Evolutionary conservation across 768 basidiomycete species (phyloP).

Genomic region (Rhodotorula kratochvilovae): DNA sequence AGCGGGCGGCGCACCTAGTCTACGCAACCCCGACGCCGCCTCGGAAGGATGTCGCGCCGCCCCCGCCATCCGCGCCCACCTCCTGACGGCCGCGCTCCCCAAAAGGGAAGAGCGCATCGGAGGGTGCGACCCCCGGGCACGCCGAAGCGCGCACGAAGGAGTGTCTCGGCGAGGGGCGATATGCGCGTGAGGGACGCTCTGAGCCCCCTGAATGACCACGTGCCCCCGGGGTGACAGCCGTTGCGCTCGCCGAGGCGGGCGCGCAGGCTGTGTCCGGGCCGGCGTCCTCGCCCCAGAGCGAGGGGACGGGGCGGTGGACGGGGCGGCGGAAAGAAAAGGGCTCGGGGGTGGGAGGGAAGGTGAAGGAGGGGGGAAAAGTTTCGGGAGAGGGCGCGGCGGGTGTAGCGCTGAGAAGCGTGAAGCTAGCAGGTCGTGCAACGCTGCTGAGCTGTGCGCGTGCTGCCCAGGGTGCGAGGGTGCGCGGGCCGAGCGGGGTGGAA

Average conservation of each 20-base stretch:
- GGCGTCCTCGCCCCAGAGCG: not conserved
- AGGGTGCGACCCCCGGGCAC: not conserved
- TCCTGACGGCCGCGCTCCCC: not conserved
- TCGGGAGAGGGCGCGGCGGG: not conserved
- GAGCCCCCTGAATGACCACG: slow-evolving; percentile 8
- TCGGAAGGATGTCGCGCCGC: not conserved
- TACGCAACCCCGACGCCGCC: too few relatives aligned
- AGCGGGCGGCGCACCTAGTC: too few relatives aligned
- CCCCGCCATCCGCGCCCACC: not conserved
- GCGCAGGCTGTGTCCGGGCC: not conserved
- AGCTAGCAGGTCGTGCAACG: not conserved
- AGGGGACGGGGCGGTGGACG: not conserved
- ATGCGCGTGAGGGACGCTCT: not conserved
- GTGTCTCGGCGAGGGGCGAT: not conserved
- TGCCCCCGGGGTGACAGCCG: not conserved
- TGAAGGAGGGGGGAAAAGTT: not conserved
- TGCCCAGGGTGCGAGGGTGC: too few relatives aligned
- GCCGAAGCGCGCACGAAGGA: not conserved
- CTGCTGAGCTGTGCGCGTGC: not conserved
- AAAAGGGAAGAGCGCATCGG: not conserved
- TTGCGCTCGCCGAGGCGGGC: too few relatives aligned
- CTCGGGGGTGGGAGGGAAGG: not conserved
- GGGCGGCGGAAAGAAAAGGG: not conserved
- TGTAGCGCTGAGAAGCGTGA: not conserved
- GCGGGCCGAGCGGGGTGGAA: not conserved